phyloP scores from a whole-genome alignment of 2,329 filamentous ascomycete species.

The Pyrenophora seminiperda region DNA sequence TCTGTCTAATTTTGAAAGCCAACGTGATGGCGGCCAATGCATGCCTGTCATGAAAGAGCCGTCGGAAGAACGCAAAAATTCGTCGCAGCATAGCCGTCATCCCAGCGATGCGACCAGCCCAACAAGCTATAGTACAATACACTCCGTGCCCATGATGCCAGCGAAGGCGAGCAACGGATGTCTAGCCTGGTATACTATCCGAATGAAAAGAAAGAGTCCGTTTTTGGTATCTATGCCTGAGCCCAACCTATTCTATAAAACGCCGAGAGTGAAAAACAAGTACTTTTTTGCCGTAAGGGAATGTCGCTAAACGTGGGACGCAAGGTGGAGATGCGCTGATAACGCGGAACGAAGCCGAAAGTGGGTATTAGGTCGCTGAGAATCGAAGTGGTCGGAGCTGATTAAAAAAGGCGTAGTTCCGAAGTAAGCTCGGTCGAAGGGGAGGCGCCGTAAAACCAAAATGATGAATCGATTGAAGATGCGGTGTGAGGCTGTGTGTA shows the following conservation, averaged over 20 bases:
- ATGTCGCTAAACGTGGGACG: slow-evolving; percentile 43
- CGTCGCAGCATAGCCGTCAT: slow-evolving; percentile 41
- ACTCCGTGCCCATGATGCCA: slow-evolving; percentile 37
- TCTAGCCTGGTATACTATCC: slow-evolving; percentile 43
- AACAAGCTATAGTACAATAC: slow-evolving; percentile 44
- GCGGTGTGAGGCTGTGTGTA: slow-evolving; percentile 25
- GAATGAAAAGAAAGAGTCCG: slow-evolving; percentile 36
- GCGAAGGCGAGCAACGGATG: slow-evolving; percentile 41
- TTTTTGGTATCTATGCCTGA: slow-evolving; percentile 51
- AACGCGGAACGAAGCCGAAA: slow-evolving; percentile 30
- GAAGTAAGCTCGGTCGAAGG: slow-evolving; percentile 23
- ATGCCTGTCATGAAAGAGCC: slow-evolving; percentile 36
- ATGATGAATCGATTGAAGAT: slow-evolving; percentile 19
- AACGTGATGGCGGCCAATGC: slow-evolving; percentile 27
- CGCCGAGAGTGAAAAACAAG: slow-evolving; percentile 39
- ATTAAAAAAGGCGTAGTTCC: slow-evolving; percentile 46
- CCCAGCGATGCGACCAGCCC: slow-evolving; percentile 33
- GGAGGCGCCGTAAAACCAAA: slow-evolving; percentile 24
- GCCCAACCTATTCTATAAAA: slow-evolving; percentile 49
- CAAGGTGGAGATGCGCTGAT: slow-evolving; percentile 31
- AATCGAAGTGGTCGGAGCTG: slow-evolving; percentile 42
- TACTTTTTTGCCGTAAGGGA: slow-evolving; percentile 46
- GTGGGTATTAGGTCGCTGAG: slow-evolving; percentile 48
- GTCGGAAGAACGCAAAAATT: slow-evolving; percentile 40
- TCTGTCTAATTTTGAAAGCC: slow-evolving; percentile 36